Conservation (phyloP, 352 stramenopile species). For the Phytophthora vignae region DNA sequence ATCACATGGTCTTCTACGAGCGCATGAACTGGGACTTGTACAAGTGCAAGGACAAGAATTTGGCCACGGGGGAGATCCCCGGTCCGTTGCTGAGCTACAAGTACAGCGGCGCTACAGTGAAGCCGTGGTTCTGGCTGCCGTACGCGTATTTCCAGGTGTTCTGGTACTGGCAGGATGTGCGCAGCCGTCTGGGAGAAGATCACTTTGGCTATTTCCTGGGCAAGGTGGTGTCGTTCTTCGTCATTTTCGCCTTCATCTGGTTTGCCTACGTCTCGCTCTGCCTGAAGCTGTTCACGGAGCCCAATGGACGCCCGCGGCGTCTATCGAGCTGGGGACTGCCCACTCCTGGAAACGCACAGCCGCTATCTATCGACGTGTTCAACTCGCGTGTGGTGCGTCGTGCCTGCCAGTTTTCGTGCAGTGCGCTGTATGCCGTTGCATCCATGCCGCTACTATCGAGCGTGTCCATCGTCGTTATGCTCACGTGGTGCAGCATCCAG, state of each 20-base stretch:
- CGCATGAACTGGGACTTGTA: constrained; percentile 90
- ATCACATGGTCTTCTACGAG: constrained; percentile 91
- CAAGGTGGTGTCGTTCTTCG: constrained; percentile 61
- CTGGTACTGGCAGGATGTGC: constrained; percentile 82
- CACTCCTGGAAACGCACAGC: constrained; percentile 56
- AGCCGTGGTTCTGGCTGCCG: constrained; percentile 86
- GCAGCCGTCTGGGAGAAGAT: constrained; percentile 66
- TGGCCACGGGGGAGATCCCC: constrained; percentile 61
- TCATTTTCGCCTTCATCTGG: constrained; percentile 75
- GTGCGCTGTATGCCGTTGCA: constrained; percentile 68
- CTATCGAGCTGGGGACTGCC: constrained; percentile 71
- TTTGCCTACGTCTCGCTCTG: constrained; percentile 74
- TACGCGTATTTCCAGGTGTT: constrained; percentile 88
- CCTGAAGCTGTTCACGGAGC: constrained; percentile 71
- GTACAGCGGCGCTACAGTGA: constrained; percentile 77
- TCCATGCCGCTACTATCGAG: constrained; percentile 78
- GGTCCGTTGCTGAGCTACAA: constrained; percentile 82
- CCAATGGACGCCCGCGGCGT: constrained; percentile 63
- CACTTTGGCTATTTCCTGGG: constrained; percentile 68
- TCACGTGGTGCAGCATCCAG: constrained; percentile 61
- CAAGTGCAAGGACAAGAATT: constrained; percentile 83
- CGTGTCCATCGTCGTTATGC: constrained; percentile 55
- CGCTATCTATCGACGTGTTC: constrained; percentile 72
- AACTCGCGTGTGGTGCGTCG: constrained; percentile 77
- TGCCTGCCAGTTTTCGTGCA: constrained; percentile 81